Conservation (phyloP, 176 grass and related monocot genomes). For the Avena sativa region DNA sequence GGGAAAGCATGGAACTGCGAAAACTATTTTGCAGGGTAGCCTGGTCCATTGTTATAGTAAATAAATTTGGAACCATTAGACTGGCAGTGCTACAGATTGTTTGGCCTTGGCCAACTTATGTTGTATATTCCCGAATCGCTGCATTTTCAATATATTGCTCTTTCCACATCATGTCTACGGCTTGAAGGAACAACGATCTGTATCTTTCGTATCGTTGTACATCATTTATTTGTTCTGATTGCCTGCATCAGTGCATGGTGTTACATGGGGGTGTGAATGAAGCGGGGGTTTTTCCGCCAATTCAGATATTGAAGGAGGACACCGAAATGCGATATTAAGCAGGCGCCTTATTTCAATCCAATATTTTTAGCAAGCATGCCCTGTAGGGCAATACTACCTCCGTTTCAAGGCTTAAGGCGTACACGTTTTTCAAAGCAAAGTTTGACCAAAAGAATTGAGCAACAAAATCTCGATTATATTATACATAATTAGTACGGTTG, state of each 20-base stretch:
- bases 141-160: neutral
- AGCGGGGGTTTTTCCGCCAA: no score
- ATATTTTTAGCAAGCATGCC: no score
- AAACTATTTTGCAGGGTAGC: neutral
- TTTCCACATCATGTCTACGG: neutral
- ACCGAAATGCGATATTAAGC: no score
- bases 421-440: no score
- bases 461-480: no score
- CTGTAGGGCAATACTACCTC: no score
- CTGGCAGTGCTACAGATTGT: neutral
- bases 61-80: slow-evolving; percentile 8
- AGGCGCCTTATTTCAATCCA: no score
- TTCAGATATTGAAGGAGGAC: no score
- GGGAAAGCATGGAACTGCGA: neutral
- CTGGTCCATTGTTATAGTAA: slow-evolving; percentile 8
- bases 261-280: neutral
- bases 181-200: neutral
- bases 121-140: neutral
- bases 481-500: no score
- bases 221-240: neutral
- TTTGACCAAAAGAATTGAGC: no score
- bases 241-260: no score
- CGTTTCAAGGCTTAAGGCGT: no score
- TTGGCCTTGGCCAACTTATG: neutral
- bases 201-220: neutral